Evolutionary conservation across 116 monocot species (phyloP).

Genomic region (Posidonia oceanica): DNA sequence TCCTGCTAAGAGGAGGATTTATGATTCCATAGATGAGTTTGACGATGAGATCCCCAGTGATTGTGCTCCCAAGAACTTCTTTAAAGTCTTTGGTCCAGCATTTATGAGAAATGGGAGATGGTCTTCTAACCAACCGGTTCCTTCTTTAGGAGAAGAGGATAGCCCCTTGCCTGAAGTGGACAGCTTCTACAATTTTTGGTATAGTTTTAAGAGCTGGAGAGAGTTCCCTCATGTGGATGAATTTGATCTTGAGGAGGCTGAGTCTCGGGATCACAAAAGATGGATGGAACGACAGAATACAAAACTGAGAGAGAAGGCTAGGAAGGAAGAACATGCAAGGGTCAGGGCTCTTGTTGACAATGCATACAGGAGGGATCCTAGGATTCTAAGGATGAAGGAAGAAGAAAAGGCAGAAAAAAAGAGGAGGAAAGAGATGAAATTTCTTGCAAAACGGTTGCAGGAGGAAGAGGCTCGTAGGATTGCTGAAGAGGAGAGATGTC

Average conservation of each 20-base stretch:
- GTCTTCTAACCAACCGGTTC: constrained; percentile 72
- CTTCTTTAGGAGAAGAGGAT: constrained; percentile 63
- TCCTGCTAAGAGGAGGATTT: constrained; percentile 80
- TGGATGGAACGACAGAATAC: constrained; percentile 99
- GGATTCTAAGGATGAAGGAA: constrained; percentile 72
- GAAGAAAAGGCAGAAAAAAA: constrained; percentile 84
- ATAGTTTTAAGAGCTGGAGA: constrained; percentile 88
- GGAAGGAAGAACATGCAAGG: constrained; percentile 73
- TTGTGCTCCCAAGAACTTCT: constrained; percentile 84
- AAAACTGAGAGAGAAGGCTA: constrained; percentile 81
- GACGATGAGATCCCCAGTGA: constrained; percentile 93
- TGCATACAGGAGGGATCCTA: constrained; percentile 87
- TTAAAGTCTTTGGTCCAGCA: constrained; percentile 85
- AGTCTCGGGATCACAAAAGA: constrained; percentile 89
- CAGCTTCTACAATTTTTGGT: constrained; percentile 85
- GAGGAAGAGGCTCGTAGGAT: constrained; percentile 77
- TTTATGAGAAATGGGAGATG: constrained; percentile 91
- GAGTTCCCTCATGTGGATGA: constrained; percentile 93
- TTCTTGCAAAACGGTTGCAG: constrained; percentile 53
- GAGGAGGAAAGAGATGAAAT: constrained; percentile 68
- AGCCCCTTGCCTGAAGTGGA: constrained; percentile 51
- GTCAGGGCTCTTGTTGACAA: constrained; percentile 70
- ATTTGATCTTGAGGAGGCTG: constrained; percentile 86
- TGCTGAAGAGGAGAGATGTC: constrained; percentile 49
- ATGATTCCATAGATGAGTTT: constrained; percentile 96